phyloP scores from a whole-genome alignment of 768 basidiomycete species.

The Tulasnella sp. region DNA sequence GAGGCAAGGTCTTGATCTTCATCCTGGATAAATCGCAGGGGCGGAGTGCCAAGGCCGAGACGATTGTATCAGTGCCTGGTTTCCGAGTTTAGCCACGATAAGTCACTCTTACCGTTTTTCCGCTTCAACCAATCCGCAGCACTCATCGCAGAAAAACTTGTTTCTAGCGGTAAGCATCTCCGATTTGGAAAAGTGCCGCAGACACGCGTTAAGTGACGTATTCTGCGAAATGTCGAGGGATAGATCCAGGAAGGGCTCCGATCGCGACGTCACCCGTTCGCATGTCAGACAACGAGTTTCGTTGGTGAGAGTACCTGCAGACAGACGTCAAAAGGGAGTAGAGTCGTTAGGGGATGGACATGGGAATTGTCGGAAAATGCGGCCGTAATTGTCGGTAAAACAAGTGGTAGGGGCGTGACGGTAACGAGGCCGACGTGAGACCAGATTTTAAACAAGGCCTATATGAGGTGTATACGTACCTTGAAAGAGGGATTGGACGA shows the following conservation, averaged over 20 bases:
- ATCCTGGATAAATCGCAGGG: constrained; percentile 43
- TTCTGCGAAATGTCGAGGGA: constrained; percentile 99
- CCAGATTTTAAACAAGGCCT: background rate
- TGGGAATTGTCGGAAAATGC: constrained; percentile 15
- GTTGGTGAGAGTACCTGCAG: constrained; percentile 88
- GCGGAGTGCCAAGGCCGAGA: background rate
- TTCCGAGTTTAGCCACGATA: background rate
- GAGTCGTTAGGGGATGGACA: constrained; percentile 19
- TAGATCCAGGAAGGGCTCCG: constrained; percentile 95
- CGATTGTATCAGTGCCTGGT: background rate
- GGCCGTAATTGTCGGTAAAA: constrained; percentile 21
- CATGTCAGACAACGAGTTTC: constrained; percentile 97
- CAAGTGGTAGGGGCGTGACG: background rate
- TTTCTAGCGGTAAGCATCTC: constrained; percentile 98
- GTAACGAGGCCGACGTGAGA: background rate
- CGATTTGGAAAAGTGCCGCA: constrained; percentile 91
- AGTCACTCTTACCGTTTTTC: constrained; percentile 67
- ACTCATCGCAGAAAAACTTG: constrained; percentile 97
- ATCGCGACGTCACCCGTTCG: constrained; percentile 83
- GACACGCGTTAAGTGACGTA: constrained; percentile 89
- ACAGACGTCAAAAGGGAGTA: constrained; percentile 84
- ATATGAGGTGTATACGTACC: constrained; percentile 20
- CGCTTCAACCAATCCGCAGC: constrained; percentile 93
- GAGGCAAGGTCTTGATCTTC: constrained; percentile 97
- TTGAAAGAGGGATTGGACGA: constrained; percentile 23